Evolutionary conservation across 2,329 filamentous ascomycete genomes (phyloP), one percentile per base, ranked within the genome.

Genomic region (Neopestalotiopsis rosae): DNA sequence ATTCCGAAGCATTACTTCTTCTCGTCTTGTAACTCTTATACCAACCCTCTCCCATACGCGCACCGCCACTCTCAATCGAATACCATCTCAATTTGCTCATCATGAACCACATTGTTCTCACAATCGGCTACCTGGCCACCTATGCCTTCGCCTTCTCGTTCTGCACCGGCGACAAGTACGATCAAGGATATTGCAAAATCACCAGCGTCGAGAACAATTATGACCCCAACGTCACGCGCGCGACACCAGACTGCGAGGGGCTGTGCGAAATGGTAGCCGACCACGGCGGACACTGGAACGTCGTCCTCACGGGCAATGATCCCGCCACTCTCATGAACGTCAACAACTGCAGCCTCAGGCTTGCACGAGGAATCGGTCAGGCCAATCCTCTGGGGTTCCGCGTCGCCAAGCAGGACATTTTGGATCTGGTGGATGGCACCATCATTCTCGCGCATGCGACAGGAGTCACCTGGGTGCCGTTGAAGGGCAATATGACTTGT

Each of bases 101-200:
- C 24, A 62, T 62, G 28, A 28, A 62, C 2, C 13, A 2, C n/a
- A 38, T 40, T 17, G 2, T 13, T 13, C 34, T 38, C 34, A 28
- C 32, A 9, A 34, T 42, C 61, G 61, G 3, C 30, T 62, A 20
- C 61, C 61, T 62, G 10, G 62, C 62, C 62, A n/a, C 62, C 62
- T 30, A 12, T 28, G 20, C 34, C n/a, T 10, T 49, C 42, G 42
- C 42, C 42, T 13, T 14, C 42, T 49, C 42, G 42, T 32, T 14
- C 5, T 68, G 62, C 30, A 56, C 34, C n/a, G 67, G 67, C 61
- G 61, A 65, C 20, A 40, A 49, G 7, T 45, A 32, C 20, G 42
- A 20, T 4, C 24, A 38, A 17, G 62, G 61, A 13, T 68, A 68
- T 42, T 68, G 67, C 61, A 62, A 30, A 32, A 40, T 56, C n/a